phyloP scores from a whole-genome alignment of 768 basidiomycete genomes.

The Lentinula sp. region DNA sequence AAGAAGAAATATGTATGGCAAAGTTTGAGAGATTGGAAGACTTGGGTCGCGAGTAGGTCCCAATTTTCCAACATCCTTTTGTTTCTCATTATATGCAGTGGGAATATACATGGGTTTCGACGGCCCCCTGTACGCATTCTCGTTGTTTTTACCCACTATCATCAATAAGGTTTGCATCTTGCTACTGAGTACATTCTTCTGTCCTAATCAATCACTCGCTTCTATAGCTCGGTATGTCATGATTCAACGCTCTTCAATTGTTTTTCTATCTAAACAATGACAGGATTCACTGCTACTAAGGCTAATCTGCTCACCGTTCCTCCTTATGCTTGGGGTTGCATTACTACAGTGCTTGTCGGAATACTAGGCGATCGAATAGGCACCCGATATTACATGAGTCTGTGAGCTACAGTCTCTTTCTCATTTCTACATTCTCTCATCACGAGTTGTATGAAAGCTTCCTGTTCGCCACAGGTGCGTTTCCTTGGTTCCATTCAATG shows the following conservation, averaged over 20 bases:
- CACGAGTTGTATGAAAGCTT: not conserved
- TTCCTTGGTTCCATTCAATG: not conserved
- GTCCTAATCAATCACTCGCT: not conserved
- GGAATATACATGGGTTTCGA: constrained; percentile 69
- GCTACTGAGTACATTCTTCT: not conserved
- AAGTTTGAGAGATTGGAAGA: constrained; percentile 66
- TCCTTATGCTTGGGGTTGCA: constrained; percentile 66
- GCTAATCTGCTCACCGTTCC: constrained; percentile 76
- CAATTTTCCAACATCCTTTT: not conserved
- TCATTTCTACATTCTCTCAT: not conserved
- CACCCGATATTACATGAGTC: constrained; percentile 51
- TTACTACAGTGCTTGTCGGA: constrained; percentile 58
- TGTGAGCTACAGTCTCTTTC: constrained; percentile 32
- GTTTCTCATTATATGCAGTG: constrained; percentile 26
- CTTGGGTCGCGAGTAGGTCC: constrained; percentile 58
- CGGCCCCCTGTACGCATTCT: constrained; percentile 34
- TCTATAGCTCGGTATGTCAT: not conserved
- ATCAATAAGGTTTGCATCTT: constrained; percentile 42
- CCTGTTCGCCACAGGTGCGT: constrained; percentile 8
- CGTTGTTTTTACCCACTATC: constrained; percentile 48
- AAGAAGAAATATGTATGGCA: constrained; percentile 50
- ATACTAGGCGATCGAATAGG: constrained; percentile 55
- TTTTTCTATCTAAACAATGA: not conserved
- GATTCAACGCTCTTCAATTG: not conserved
- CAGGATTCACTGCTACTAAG: constrained; percentile 55